Base-by-base conservation (phyloP, 306 rosid genomes). In the Vicia sativa region DNA sequence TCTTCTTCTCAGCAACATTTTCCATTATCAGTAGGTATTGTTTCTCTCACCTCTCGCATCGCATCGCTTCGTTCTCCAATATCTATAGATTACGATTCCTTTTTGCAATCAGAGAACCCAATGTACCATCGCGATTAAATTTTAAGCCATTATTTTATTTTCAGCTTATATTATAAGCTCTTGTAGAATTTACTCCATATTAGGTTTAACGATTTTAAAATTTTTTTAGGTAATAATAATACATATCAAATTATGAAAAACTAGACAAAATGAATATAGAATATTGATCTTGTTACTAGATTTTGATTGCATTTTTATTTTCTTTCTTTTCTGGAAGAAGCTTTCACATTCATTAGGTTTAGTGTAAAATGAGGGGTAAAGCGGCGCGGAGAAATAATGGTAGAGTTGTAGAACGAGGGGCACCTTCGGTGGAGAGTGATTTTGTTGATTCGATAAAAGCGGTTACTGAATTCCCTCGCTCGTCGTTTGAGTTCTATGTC, bases 401-500 rank as follows among this genome's bases (percentile, higher is more conserved):
- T 48, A 77, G 78, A 62, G 57, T 62, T 34, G 72, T 25, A 19
- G 80, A 78, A 70, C 56, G 44, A 28, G 73, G 52, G 70, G 62
- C 57, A 26, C 71, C 81, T 77, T 67, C 65, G 3, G 62, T 35
- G 23, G 76, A 56, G 56, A 78, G 73, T 78, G 80, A 78, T 76
- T 50, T 80, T 43, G 65, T 64, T 83, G 49, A 67, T 37, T 70
- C 85, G 4, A 29, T 66, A 21, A 78, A 78, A 74, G 63, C 72
- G 52, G 72, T 79, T 73, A 6, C 70, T 13, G 70, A 81, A 66
- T 71, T 26, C 65, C 73, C 74, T 55, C 75, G 81, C 26, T 16
- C 72, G 45, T 74, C 79, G 70, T 78, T 85, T 74, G 85, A 90
- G 87, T 90, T 85, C 74, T 52, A 80, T 77, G 95, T 85, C 57